phyloP scores from a whole-genome alignment of 305 asterid genomes.

The Solanum aculeatissimum region DNA sequence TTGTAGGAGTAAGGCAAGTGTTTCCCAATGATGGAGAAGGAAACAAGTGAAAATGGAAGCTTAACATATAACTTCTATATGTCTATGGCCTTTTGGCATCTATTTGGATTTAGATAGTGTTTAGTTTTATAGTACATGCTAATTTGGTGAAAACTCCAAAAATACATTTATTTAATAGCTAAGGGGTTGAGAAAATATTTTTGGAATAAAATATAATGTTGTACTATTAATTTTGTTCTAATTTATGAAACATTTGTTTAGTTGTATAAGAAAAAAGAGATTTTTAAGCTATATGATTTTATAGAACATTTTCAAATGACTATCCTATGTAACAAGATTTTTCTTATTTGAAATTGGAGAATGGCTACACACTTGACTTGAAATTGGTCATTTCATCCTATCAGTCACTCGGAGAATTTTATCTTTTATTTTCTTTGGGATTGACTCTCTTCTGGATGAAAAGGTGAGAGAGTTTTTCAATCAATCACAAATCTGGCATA shows the following conservation, averaged over 20 bases:
- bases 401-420: no score
- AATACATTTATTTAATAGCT: background rate
- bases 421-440: no score
- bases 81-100: background rate
- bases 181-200: background rate
- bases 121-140: background rate
- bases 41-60: background rate
- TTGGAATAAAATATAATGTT: background rate
- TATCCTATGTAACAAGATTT: no score
- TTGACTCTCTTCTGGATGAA: no score
- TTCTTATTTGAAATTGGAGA: no score
- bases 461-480: no score
- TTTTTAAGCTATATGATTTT: no score
- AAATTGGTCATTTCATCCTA: no score
- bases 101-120: background rate
- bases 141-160: background rate
- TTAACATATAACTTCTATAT: background rate
- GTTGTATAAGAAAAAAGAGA: background rate
- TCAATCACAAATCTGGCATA: no score
- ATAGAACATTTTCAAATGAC: no score
- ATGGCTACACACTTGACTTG: no score
- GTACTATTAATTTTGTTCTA: no score
- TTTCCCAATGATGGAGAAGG: background rate
- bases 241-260: background rate
- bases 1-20: background rate